Base-by-base conservation (phyloP, 2,329 filamentous ascomycete genomes). In the Hirsutella rhossiliensis region DNA sequence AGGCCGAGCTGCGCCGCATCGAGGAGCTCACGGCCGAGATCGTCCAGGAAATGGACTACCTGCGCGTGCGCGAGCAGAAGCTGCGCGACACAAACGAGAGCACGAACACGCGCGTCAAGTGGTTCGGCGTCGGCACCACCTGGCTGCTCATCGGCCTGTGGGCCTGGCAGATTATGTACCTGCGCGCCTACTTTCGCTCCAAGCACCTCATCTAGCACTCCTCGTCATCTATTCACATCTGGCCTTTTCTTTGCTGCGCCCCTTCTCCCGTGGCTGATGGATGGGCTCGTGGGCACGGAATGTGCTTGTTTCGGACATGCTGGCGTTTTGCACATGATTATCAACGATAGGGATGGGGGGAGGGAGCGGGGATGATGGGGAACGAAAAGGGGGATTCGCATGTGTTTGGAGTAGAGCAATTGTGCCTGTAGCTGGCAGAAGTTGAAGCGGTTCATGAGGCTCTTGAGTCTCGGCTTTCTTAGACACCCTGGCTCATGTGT, bases 11-110 rank as follows among this genome's bases (percentile, higher is more conserved):
- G 59, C 82, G 89, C 58, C 81, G 88, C 54, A 85, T 97, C 59
- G 88, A 95, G 64, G 92, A 96, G 69, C 76, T 90, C 61, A 84
- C 94, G 34, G 75, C 73, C 52, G 90, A 97, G 69, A 80, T 97
- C 51, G 90, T 96, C 41, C 67, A 67, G 50, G 90, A 97, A 75
- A 94, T 98, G 90, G 90, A 97, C 52, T 98, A 97, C 69, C 78
- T 98, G 56, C 79, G 92, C 52, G 57, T 66, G 34, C 79, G 92
- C 56, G 92, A 98, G 74, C 88, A 95, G 77, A 94, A 87, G 73
- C 76, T 98, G 56, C 77, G 92, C 63, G 90, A 98, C 69, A 98
- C 92, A 55, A 98, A 98, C 67, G 92, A 98, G 82, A 97, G 90
- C 74, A 98, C 92, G 53, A 98, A 98, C 69, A 92, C 85, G 68